Evolutionary conservation across 495 filamentous ascomycete species (phyloP), one percentile per base, ranked within the genome.

Genomic region (Neurospora sp.): DNA sequence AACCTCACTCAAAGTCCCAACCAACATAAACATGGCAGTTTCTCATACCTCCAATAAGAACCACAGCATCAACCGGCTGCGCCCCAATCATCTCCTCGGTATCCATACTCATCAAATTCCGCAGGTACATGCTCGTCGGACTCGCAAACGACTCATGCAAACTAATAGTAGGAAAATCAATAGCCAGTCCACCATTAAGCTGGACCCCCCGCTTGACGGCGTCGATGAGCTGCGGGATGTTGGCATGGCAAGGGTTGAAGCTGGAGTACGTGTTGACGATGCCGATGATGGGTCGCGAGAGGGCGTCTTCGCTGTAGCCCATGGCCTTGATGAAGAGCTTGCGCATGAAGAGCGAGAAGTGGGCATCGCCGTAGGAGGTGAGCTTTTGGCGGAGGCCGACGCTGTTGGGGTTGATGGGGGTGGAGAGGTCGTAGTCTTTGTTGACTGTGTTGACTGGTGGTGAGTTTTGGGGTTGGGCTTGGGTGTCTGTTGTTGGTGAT

Each of bases 81-180:
- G 90, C 89, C 37, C 79, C 76, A 27, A 92, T 87, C 90, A 92
- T 91, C 80, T 91, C 90, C 78, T 92, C 90, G 0, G 90, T 91
- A 77, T 92, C 90, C 89, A 92, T 90, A 75, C 88, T 89, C 90
- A 92, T 91, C 60, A 91, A 71, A 77, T 91, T 92, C 60, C 90
- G 78, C 72, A 91, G 74, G 72, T 88, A 91, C 90, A 92, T 92
- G 80, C 90, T 92, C 10, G 90, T 91, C 4, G 90, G 90, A 60
- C 85, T 79, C 0, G 89, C 86, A 77, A 91, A 91, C 0, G 83
- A 84, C 80, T 92, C 90, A 66, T 89, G 87, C 9, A 92, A 74
- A 71, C 87, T 90, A 46, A 91, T 91, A 2, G 90, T 91, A 3
- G 90, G 90, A 75, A 91, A 92, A 37, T 91, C 89, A 31, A 91